Conservation (phyloP, 352 stramenopile genomes). For the Thraustochytrium striatum region DNA sequence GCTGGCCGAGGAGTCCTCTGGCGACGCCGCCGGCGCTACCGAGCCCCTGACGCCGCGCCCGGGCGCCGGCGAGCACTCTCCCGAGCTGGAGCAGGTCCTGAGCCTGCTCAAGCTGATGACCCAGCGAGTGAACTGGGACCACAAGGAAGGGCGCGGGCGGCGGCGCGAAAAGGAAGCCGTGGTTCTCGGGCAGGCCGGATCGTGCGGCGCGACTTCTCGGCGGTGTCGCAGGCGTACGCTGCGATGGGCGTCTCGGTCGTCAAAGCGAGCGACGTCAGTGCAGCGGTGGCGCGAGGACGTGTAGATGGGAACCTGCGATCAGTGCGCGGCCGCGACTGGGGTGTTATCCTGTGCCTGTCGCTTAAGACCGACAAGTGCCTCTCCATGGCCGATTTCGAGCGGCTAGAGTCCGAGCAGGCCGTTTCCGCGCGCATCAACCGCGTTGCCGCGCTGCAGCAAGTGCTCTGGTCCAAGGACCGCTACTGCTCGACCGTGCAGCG, state of each 20-base stretch:
- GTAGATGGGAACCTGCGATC: background rate
- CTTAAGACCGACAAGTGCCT: slow-evolving; percentile 44
- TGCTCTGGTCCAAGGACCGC: slow-evolving; percentile 49
- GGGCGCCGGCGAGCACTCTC: too few relatives aligned
- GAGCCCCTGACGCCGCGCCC: too few relatives aligned
- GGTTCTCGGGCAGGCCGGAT: background rate
- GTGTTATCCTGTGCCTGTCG: slow-evolving; percentile 31
- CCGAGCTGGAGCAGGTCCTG: background rate
- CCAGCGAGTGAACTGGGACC: slow-evolving; percentile 28
- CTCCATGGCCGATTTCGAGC: background rate
- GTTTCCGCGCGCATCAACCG: slow-evolving; percentile 27
- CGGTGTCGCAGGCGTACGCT: slow-evolving; percentile 14
- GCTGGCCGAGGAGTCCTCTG: too few relatives aligned
- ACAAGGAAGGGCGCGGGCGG: background rate
- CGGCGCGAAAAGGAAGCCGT: slow-evolving; percentile 10
- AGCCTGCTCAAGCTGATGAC: background rate
- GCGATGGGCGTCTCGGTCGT: background rate
- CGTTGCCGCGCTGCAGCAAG: slow-evolving; percentile 33
- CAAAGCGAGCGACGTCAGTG: slow-evolving; percentile 2
- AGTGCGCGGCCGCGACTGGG: slow-evolving; percentile 28
- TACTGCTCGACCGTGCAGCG: slow-evolving; percentile 39
- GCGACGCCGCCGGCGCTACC: too few relatives aligned
- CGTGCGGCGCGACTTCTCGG: slow-evolving; percentile 21
- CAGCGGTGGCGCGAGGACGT: slow-evolving; percentile 19
- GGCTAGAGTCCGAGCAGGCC: slow-evolving; percentile 20